Percentiles rank a stretch among this genome's conserved stretches.
These are phyloP conservation scores for Trametes versicolor DNA, from an alignment of 1,284 basidiomycete species.

Conservation along the genomic window DNA sequence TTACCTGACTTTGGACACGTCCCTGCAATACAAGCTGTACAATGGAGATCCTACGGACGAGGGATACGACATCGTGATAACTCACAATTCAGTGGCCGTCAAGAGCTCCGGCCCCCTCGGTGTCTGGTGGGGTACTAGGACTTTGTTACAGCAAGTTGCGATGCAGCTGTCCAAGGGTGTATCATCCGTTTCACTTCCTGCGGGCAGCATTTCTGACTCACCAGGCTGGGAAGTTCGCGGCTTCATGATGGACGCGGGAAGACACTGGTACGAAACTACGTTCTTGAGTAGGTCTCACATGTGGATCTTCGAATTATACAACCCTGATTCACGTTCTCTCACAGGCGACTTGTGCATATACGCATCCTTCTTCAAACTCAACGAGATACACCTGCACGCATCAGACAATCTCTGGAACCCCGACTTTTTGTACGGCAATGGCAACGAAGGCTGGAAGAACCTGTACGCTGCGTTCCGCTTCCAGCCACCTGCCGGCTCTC, in stretches of 20 bases:
- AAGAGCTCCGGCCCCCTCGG: conserved; percentile 47
- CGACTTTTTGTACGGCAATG: conserved; percentile 38
- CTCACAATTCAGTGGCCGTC: conserved; percentile 39
- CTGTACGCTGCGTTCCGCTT: conserved; percentile 51
- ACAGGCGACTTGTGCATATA: conserved; percentile 49
- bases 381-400: conserved; percentile 46
- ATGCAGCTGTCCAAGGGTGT: conserved; percentile 37
- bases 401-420: conserved; percentile 45
- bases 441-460: conserved; percentile 39
- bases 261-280: conserved; percentile 46
- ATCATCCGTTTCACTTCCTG: conserved; percentile 39
- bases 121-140: conserved; percentile 50
- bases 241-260: conserved; percentile 51
- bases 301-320: neutral
- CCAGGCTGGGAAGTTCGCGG: conserved; percentile 52
- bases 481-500: conserved; percentile 43
- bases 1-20: conserved; percentile 41
- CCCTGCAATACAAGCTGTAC: conserved; percentile 40
- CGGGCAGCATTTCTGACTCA: conserved; percentile 44
- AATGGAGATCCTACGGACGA: conserved; percentile 47
- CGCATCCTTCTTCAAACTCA: conserved; percentile 51
- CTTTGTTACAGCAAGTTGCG: conserved; percentile 45
- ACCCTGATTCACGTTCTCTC: neutral
- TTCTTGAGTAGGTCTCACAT: conserved; percentile 35
- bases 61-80: conserved; percentile 47